A percentile compares a stretch with the other conserved stretches of the same genome.
phyloP scores from a whole-genome alignment of 352 stramenopile species.

The Phytopythium cucurbitacearum region DNA sequence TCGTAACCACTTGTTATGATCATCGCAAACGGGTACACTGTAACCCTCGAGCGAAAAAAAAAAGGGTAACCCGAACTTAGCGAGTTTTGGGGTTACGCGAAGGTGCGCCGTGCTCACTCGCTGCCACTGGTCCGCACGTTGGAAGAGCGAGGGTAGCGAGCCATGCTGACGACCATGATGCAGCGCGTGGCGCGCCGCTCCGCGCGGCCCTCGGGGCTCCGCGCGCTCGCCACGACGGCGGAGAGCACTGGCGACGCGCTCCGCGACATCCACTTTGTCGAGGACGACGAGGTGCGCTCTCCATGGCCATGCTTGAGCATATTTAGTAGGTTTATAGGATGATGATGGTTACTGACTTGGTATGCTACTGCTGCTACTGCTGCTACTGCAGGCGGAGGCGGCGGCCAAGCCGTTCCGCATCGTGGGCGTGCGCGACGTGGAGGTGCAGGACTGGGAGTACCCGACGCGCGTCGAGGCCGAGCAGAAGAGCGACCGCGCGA shows the following conservation, averaged over 20 bases:
- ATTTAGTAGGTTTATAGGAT: too few species aligned
- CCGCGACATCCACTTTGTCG: slow-evolving; percentile 70
- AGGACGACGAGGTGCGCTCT: slow-evolving; percentile 50
- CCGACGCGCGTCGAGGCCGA: slow-evolving; percentile 62
- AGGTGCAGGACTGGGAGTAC: slow-evolving; percentile 76
- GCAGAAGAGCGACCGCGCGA: slow-evolving; percentile 40
- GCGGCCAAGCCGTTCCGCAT: slow-evolving; percentile 61
- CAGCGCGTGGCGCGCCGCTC: slow-evolving; percentile 5
- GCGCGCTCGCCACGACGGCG: slow-evolving; percentile 20
- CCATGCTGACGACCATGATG: not conserved
- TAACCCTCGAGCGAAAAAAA: too few species aligned
- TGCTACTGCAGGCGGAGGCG: slow-evolving; percentile 19
- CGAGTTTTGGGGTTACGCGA: too few species aligned
- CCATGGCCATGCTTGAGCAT: too few species aligned
- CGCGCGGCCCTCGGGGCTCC: slow-evolving; percentile 8
- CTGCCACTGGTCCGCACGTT: too few species aligned
- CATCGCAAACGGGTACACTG: slow-evolving; percentile 2
- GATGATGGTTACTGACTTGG: not conserved
- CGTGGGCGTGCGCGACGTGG: slow-evolving; percentile 74
- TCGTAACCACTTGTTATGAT: not conserved
- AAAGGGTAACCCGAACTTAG: too few species aligned
- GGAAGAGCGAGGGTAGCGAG: too few species aligned
- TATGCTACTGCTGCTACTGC: not conserved
- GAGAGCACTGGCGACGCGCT: slow-evolving; percentile 12
- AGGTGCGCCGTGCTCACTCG: too few species aligned